phyloP scores from a whole-genome alignment of 2,329 filamentous ascomycete species.

The Alternaria gansuensis region DNA sequence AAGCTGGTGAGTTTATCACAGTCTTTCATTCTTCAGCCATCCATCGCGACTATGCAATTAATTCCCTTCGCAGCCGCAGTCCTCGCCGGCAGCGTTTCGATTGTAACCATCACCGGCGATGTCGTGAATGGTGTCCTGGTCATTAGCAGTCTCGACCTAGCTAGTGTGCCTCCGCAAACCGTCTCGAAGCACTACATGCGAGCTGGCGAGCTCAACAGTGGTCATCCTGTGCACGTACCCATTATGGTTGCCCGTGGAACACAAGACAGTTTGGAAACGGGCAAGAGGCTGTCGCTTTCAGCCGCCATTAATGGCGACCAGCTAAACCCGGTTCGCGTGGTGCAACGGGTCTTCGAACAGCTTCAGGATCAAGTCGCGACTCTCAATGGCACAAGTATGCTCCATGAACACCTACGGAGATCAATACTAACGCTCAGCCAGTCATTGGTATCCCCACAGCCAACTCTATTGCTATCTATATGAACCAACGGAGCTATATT shows the following conservation, averaged over 20 bases:
- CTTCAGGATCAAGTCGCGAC: conserved; percentile 40
- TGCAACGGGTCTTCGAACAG: conserved; percentile 50
- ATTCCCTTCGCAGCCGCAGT: conserved; percentile 31
- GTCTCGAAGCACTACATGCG: conserved; percentile 52
- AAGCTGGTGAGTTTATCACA: background rate
- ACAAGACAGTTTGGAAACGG: conserved; percentile 47
- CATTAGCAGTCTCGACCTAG: conserved; percentile 48
- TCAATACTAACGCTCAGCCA: conserved; percentile 20
- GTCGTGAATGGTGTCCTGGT: conserved; percentile 46
- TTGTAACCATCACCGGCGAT: conserved; percentile 46
- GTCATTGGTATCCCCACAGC: conserved; percentile 54
- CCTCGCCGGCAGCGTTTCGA: conserved; percentile 29
- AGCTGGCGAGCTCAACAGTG: conserved; percentile 52
- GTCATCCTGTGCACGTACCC: conserved; percentile 50
- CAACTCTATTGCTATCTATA: conserved; percentile 53
- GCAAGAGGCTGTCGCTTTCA: conserved; percentile 51
- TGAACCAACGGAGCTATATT: conserved; percentile 54
- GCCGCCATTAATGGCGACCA: conserved; percentile 54
- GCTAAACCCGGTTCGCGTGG: conserved; percentile 51
- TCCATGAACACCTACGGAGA: background rate
- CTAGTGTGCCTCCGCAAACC: conserved; percentile 48
- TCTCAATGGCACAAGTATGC: conserved; percentile 50
- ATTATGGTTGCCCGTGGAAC: conserved; percentile 53
- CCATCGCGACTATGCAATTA: conserved; percentile 37
- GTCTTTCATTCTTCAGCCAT: conserved; percentile 5